Conservation (phyloP, 345 rosid genomes). For the Clausena lansium region DNA sequence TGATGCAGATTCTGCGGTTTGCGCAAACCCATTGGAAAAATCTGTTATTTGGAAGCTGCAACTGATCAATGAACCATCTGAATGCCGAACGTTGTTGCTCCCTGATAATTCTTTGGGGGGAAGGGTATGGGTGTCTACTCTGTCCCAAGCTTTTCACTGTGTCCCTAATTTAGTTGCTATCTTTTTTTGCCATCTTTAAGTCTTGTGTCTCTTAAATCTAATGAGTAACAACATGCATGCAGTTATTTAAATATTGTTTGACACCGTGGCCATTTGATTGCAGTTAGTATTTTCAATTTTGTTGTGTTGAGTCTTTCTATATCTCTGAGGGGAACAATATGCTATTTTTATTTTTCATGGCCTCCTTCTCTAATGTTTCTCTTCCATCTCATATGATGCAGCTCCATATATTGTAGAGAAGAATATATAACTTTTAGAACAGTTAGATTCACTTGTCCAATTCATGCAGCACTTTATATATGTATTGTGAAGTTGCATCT, state of each 20-base stretch:
- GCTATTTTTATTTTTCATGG: background rate
- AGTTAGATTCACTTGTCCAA: background rate
- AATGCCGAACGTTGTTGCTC: conserved; percentile 32
- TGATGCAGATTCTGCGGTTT: background rate
- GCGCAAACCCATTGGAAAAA: background rate
- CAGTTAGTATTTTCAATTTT: background rate
- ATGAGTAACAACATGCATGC: background rate
- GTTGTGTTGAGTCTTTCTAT: background rate
- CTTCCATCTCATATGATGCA: background rate
- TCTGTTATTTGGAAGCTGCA: conserved; percentile 13
- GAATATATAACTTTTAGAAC: background rate
- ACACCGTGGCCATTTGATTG: background rate
- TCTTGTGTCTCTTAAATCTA: background rate
- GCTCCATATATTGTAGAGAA: background rate
- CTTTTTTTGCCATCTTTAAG: background rate
- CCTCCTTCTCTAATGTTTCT: background rate
- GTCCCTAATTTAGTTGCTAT: background rate
- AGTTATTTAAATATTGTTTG: background rate
- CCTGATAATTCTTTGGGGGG: conserved; percentile 24
- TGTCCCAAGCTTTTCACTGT: background rate
- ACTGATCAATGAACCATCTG: conserved; percentile 31
- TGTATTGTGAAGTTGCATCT: background rate
- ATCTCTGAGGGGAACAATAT: background rate
- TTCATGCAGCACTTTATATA: background rate
- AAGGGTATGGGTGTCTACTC: conserved; percentile 24